Evolutionary conservation across 2,329 filamentous ascomycete species (phyloP).

Genomic region (Diplodia scrobiculata): DNA sequence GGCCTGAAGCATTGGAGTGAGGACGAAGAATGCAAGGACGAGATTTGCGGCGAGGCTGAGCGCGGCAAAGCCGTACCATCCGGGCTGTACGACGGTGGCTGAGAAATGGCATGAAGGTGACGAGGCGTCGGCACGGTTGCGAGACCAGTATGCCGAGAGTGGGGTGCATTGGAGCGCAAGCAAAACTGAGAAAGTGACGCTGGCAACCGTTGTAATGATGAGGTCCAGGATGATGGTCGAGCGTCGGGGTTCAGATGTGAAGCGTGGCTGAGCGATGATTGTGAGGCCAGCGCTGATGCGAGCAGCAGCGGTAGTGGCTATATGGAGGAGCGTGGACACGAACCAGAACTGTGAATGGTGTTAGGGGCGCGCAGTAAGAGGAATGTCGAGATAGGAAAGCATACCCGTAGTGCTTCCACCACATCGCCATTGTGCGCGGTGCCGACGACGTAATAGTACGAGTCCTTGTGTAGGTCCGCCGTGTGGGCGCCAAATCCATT

Average conservation of each 20-base stretch:
- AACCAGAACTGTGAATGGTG: conserved; percentile 12
- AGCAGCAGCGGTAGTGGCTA: neutral
- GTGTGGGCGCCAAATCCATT: conserved; percentile 23
- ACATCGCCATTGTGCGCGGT: conserved; percentile 23
- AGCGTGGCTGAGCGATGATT: neutral
- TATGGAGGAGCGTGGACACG: conserved; percentile 10
- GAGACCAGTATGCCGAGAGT: conserved; percentile 13
- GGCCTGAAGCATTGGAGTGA: neutral
- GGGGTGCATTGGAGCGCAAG: conserved; percentile 15
- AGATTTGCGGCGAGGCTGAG: neutral
- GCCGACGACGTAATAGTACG: conserved; percentile 5
- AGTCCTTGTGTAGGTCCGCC: neutral
- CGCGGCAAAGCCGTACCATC: conserved; percentile 1
- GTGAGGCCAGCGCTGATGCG: conserved; percentile 9
- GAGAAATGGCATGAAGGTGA: neutral
- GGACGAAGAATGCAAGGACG: neutral
- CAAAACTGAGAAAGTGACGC: neutral
- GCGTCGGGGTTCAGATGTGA: neutral
- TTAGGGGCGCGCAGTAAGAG: neutral
- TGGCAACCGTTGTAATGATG: neutral
- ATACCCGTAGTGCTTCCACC: conserved; percentile 19
- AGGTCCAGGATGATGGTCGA: neutral
- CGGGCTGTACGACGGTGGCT: neutral
- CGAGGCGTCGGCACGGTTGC: conserved; percentile 1
- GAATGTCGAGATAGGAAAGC: neutral